Evolutionary conservation across 2,329 filamentous ascomycete genomes (phyloP).

Genomic region (Exutisphaerella laricina): DNA sequence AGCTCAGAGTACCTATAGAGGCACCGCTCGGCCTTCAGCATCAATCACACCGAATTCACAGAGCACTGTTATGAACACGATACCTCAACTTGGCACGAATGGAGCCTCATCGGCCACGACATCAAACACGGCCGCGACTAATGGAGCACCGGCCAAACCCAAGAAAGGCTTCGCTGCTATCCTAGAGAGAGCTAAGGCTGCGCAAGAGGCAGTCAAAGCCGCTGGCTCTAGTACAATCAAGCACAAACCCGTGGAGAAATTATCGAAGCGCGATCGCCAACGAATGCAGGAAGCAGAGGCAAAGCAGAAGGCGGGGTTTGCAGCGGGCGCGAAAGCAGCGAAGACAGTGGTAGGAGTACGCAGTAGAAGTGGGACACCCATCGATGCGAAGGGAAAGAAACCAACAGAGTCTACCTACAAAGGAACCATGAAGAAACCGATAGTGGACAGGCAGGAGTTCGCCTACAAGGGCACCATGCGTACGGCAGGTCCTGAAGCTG

Average conservation of each 20-base stretch:
- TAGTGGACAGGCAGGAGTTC: constrained; percentile 21
- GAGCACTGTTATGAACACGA: constrained; percentile 11
- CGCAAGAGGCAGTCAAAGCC: constrained; percentile 53
- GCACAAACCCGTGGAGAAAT: constrained; percentile 65
- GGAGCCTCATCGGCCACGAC: constrained; percentile 10
- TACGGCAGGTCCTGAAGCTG: constrained; percentile 33
- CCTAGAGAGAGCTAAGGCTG: constrained; percentile 64
- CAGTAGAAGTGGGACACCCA: constrained; percentile 26
- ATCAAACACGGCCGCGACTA: constrained; percentile 16
- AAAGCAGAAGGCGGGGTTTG: constrained; percentile 33
- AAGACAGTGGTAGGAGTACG: constrained; percentile 23
- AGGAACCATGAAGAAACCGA: constrained; percentile 30
- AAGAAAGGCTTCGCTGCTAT: constrained; percentile 72
- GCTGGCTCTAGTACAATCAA: constrained; percentile 64
- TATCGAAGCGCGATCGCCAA: constrained; percentile 52
- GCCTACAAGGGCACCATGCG: constrained; percentile 45
- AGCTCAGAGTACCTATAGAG: constrained; percentile 21
- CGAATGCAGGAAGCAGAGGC: constrained; percentile 38
- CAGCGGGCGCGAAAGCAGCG: constrained; percentile 30
- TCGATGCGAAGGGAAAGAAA: constrained; percentile 22
- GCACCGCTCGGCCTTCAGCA: constrained; percentile 16
- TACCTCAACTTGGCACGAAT: constrained; percentile 3
- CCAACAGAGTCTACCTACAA: constrained; percentile 35
- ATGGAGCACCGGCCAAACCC: constrained; percentile 33
- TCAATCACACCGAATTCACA: constrained; percentile 5